Evolutionary conservation across 305 asterid genomes (phyloP).

Genomic region (Ilex paraguariensis): DNA sequence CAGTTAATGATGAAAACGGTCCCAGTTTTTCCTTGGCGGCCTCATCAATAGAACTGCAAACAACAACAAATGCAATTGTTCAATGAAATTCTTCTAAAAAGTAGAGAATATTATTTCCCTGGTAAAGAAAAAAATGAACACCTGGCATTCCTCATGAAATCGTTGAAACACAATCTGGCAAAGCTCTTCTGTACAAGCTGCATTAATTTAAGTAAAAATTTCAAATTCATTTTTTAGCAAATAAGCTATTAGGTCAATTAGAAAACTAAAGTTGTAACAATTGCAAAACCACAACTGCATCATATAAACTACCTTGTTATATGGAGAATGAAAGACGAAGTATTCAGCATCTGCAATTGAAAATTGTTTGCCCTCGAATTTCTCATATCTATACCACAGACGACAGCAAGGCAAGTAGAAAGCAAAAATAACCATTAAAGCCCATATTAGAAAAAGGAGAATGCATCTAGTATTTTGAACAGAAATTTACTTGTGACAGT

Average conservation of each 20-base stretch:
- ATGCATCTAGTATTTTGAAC: constrained; percentile 1
- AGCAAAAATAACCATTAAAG: not conserved
- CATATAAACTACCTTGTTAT: constrained; percentile 72
- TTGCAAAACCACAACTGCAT: not conserved
- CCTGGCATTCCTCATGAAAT: constrained; percentile 8
- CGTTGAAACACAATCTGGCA: constrained; percentile 9
- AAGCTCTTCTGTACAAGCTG: constrained; percentile 20
- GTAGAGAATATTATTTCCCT: not conserved
- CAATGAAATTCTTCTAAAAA: not conserved
- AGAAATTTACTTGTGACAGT: constrained; percentile 62
- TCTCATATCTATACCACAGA: constrained; percentile 53
- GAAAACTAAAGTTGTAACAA: too few species aligned
- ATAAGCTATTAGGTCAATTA: not conserved
- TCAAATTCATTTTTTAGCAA: not conserved
- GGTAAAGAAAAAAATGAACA: not conserved
- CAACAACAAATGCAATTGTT: not conserved
- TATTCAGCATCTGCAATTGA: constrained; percentile 74
- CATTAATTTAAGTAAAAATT: constrained; percentile 5
- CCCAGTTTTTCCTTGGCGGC: constrained; percentile 8
- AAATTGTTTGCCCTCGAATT: constrained; percentile 76
- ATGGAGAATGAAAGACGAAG: constrained; percentile 93
- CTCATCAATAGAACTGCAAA: constrained; percentile 14
- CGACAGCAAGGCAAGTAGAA: constrained; percentile 19
- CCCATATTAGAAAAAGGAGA: constrained; percentile 1
- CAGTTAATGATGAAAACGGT: constrained; percentile 6